Conservation (phyloP, 1,284 basidiomycete species). For the Naganishia sp. region DNA sequence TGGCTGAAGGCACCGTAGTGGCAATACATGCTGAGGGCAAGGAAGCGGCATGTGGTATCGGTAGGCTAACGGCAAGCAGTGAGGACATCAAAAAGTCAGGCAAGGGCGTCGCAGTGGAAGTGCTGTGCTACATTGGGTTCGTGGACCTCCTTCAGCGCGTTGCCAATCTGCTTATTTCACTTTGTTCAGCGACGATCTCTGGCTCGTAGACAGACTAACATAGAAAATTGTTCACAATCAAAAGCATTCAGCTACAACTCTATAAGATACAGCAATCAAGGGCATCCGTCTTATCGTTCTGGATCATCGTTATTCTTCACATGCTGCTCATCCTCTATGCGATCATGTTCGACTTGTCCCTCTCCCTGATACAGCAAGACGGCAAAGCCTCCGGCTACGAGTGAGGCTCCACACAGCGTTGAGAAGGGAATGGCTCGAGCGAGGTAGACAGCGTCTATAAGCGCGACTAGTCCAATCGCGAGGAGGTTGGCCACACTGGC, state of each 20-base stretch:
- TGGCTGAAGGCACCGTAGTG: conserved; percentile 72
- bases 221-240: neutral
- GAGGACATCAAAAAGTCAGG: conserved; percentile 88
- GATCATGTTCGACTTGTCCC: conserved; percentile 5
- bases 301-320: conserved; percentile 14
- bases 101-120: conserved; percentile 89
- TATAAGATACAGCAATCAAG: neutral
- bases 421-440: conserved; percentile 45
- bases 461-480: conserved; percentile 52
- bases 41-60: conserved; percentile 85
- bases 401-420: conserved; percentile 47
- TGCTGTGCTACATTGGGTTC: conserved; percentile 59
- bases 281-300: neutral
- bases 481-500: conserved; percentile 53
- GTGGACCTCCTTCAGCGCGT: conserved; percentile 27
- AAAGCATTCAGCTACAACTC: conserved; percentile 20
- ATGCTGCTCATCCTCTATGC: neutral
- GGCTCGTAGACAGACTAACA: conserved; percentile 71
- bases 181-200: conserved; percentile 76
- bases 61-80: conserved; percentile 76
- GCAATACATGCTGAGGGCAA: conserved; percentile 96
- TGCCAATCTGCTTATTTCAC: conserved; percentile 46
- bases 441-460: conserved; percentile 50
- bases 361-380: conserved; percentile 37
- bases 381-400: conserved; percentile 52